Evolutionary conservation across 306 rosid species (phyloP), one percentile per base, ranked within the genome.

Genomic region (Oxytropis ochrocephala): DNA sequence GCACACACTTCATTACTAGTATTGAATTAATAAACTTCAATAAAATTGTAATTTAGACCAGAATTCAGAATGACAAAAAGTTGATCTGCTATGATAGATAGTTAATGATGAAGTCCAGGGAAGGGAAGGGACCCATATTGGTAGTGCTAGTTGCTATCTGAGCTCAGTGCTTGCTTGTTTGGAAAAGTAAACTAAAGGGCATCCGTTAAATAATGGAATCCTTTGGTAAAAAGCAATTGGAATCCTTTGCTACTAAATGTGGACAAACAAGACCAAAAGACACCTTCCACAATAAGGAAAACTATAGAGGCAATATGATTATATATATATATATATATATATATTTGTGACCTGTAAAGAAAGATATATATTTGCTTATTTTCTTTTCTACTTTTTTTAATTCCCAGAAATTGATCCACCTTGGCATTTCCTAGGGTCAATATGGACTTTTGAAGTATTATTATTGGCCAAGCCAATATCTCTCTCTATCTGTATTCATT

Each of bases 161-260:
- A 73, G 62, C 69, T 49, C 50, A 32, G 77, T 38, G 21, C 53
- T 58, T 38, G 21, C 53, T 58, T 48, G 72, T 67, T 51, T 76
- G 70, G 64, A 72, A 69, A 70, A 18, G 68, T 12, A 73, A 70
- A 18, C 64, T 12, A 73, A 52, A 50, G 75, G 49, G 38, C 55
- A 68, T 69, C 67, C 44, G 53, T 53, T 61, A 46, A n/a, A n/a
- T n/a, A n/a, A 41, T 66, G 71, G 72, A 60, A 69, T 71, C 39
- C 84, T 75, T 84, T 60, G 47, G 64, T 64, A 66, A 51, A 76
- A 79, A 81, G 81, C 9, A 75, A 80, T 36, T 43, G n/a, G 14
- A 53, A 74, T 65, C 54, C 47, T 21, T 5, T 70, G 69, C 54
- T 19, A 58, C 54, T 19, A 58, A 33, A 63, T 14, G 64, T 12